Percentiles rank a stretch among this genome's conserved stretches.
phyloP scores from a whole-genome alignment of 169 alveolate species.

The Plasmodium sp. region DNA sequence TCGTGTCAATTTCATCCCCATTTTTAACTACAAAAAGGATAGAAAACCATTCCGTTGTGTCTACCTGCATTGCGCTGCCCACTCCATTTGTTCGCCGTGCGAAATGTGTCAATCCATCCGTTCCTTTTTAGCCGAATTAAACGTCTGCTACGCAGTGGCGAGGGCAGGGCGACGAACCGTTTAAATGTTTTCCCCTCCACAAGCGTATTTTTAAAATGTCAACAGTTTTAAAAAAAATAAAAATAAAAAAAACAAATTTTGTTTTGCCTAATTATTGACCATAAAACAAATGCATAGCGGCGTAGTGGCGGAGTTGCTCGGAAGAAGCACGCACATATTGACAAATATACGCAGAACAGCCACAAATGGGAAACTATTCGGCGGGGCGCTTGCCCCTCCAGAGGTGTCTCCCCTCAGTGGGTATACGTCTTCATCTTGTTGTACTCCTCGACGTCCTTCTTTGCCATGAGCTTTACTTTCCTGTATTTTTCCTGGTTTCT shows the following conservation, averaged over 20 bases:
- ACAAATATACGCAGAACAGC: background rate
- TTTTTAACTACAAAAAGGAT: constrained; percentile 5
- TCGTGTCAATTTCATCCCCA: background rate
- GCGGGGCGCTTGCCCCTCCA: background rate
- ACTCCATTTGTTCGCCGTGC: background rate
- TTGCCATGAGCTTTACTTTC: constrained; percentile 64
- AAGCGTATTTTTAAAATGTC: background rate
- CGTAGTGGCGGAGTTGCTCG: background rate
- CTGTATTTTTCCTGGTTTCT: constrained; percentile 60
- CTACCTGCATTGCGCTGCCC: background rate
- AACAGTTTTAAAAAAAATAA: background rate
- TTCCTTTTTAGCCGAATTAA: background rate
- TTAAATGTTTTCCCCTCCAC: background rate
- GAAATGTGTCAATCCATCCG: background rate
- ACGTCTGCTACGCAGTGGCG: background rate
- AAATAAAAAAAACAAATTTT: too few species aligned
- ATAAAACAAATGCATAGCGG: background rate
- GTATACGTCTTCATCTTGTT: constrained; percentile 71
- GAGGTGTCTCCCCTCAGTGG: constrained; percentile 2
- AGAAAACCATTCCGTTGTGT: background rate
- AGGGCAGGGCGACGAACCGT: background rate
- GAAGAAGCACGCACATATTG: background rate
- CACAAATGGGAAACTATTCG: background rate
- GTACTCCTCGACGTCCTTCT: constrained; percentile 62
- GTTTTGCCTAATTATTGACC: background rate